Evolutionary conservation across 306 rosid genomes (phyloP), one percentile per base, ranked within the genome.

Genomic region (cucumber (Cucumis sativus)): DNA sequence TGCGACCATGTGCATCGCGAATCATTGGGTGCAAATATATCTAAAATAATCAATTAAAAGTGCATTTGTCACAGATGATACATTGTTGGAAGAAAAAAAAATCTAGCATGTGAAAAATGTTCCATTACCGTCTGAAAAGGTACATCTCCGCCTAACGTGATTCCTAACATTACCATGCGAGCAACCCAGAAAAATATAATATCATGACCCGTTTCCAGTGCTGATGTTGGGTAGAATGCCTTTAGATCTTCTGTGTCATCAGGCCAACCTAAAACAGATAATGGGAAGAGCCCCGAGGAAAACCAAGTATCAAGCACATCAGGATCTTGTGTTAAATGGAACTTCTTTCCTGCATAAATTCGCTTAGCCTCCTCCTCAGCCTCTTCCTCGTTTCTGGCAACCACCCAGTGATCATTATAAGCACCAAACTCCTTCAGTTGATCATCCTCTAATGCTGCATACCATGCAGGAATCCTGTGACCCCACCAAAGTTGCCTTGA

Each of bases 401-500:
- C 96, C 76, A 92, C 83, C 97, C 99, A 95, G 64, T 87, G 97
- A 77, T 95, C 97, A 47, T 47, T 76, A 66, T 87, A 86, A 45
- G 81, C 89, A 55, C 99, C 99, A 54, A 89, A 82, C 81, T 92
- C 96, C 87, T 84, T 86, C 68, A 82, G 83, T 57, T 58, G 57
- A 73, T 92, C 99, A 83, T 87, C 96, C 77, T 92, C 93, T 75
- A 86, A 76, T 14, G 88, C 77, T 62, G 86, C 91, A 78, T 92
- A 95, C 97, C 97, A 95, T 33, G 97, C 97, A 83, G 99, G 99
- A 78, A 92, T 81, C 35, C 87, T 92, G 79, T 95, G 99, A 79
- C 99, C 99, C 97, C 99, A 95, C 99, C 99, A 95, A 16, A 95
- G 92, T 84, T 95, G 97, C 81, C 97, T 87, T 78, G 97, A 95